Percentiles rank a stretch among this genome's conserved stretches.
Conservation (phyloP, 345 rosid species). For the Citrus medica region DNA sequence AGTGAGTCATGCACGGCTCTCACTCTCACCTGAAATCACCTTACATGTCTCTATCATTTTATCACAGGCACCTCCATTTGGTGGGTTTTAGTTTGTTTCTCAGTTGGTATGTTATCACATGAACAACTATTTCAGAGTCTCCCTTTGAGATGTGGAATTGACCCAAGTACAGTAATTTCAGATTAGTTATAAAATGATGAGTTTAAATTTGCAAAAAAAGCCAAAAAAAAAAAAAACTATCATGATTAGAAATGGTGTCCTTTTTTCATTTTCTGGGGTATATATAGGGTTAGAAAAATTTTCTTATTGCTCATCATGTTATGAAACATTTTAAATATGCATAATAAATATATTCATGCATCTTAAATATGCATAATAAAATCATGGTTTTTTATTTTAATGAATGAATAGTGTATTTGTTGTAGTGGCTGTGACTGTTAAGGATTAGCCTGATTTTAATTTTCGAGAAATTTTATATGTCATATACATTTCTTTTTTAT, state of each 20-base stretch:
- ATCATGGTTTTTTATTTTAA: neutral
- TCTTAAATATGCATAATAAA: neutral
- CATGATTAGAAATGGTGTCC: neutral
- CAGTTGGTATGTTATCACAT: neutral
- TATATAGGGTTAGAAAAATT: neutral
- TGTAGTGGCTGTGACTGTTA: neutral
- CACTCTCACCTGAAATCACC: neutral
- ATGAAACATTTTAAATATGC: neutral
- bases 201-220: no score
- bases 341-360: neutral
- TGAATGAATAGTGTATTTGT: neutral
- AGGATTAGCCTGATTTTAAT: no score
- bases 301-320: neutral
- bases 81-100: neutral
- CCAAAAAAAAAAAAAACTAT: no score
- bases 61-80: neutral
- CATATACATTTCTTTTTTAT: neutral
- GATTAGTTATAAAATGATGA: no score
- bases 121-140: conserved; percentile 6
- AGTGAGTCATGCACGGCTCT: neutral
- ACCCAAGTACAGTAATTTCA: neutral
- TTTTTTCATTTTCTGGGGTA: neutral
- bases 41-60: neutral
- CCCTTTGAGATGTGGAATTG: neutral
- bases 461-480: neutral